Evolutionary conservation across 2,329 filamentous ascomycete genomes (phyloP).

Genomic region (Passalora sequoiae): DNA sequence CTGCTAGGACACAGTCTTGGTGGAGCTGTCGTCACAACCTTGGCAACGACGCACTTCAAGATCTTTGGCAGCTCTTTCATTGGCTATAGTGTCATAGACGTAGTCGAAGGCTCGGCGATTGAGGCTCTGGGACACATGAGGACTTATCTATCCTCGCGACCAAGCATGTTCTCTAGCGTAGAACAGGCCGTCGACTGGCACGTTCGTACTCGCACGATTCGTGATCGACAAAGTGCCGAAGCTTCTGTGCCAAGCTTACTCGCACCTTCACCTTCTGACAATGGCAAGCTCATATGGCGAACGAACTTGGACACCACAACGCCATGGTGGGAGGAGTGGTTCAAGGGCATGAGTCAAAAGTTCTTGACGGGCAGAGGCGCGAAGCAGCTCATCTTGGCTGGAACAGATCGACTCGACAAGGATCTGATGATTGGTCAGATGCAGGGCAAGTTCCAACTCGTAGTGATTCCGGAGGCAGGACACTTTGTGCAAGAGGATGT

Average conservation of each 20-base stretch:
- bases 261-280: slow-evolving; percentile 36
- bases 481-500: slow-evolving; percentile 97
- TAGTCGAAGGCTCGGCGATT: slow-evolving; percentile 91
- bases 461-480: slow-evolving; percentile 89
- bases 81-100: slow-evolving; percentile 85
- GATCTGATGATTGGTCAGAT: slow-evolving; percentile 94
- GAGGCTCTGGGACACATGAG: slow-evolving; percentile 94
- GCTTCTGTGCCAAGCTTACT: slow-evolving; percentile 82
- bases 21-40: slow-evolving; percentile 81
- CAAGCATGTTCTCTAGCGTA: slow-evolving; percentile 69
- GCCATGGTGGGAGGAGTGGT: slow-evolving; percentile 93
- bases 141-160: slow-evolving; percentile 77
- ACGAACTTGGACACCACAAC: slow-evolving; percentile 80
- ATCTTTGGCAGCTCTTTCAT: slow-evolving; percentile 62
- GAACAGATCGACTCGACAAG: slow-evolving; percentile 84
- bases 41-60: slow-evolving; percentile 53
- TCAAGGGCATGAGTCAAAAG: slow-evolving; percentile 77
- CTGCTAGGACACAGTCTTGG: slow-evolving; percentile 90
- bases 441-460: slow-evolving; percentile 95
- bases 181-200: slow-evolving; percentile 90
- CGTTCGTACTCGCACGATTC: slow-evolving; percentile 76
- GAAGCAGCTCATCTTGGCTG: slow-evolving; percentile 78
- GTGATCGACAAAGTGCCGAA: slow-evolving; percentile 75
- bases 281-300: slow-evolving; percentile 65
- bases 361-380: slow-evolving; percentile 77